Evolutionary conservation across 495 filamentous ascomycete species (phyloP), one percentile per base, ranked within the genome.

Genomic region (Aspergillus incahuasiensis): DNA sequence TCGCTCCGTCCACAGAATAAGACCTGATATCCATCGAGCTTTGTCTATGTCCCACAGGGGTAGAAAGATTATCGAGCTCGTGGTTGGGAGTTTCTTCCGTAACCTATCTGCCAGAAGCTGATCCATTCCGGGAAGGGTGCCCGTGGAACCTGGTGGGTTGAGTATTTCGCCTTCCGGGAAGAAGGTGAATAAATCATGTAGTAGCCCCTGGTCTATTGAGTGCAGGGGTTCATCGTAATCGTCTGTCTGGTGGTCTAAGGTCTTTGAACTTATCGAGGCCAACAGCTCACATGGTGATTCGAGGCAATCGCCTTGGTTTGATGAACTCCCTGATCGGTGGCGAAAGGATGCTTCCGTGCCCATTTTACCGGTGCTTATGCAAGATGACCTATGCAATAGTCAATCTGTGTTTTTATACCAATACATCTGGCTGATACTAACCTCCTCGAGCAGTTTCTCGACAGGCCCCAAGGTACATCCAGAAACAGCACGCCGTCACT

Each of bases 11-110:
- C 83, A 88, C 3, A 81, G 69, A 5, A 89, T 64, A 0, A 74
- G 74, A 2, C 81, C 83, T 0, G 84, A 74, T 66, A 82, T 84
- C 85, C 86, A 89, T 28, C 81, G 68, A 6, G 81, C 78, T 51
- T 78, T 74, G 38, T 80, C 77, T 44, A 78, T 75, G 57, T 86
- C 80, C 79, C 84, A 87, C 3, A 89, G 62, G 0, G 86, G 84
- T 32, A 83, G 68, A 57, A 85, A 82, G 9, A 81, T 70, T 5
- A 83, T 63, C 42, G 74, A 82, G 40, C 75, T 72, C 4, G 82
- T 82, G n/a, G 69, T 69, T 6, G 82, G 77, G 48, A 85, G 68
- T 9, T 55, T 48, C 7, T 56, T 41, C 0, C 52, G 19, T 7
- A 73, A 56, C 1, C 56, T 53, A 19, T 24, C 25, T 16, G 53